A percentile compares a stretch with the other conserved stretches of the same genome.
Conservation (phyloP, 331 rosid species). For the Acacia pycnantha region DNA sequence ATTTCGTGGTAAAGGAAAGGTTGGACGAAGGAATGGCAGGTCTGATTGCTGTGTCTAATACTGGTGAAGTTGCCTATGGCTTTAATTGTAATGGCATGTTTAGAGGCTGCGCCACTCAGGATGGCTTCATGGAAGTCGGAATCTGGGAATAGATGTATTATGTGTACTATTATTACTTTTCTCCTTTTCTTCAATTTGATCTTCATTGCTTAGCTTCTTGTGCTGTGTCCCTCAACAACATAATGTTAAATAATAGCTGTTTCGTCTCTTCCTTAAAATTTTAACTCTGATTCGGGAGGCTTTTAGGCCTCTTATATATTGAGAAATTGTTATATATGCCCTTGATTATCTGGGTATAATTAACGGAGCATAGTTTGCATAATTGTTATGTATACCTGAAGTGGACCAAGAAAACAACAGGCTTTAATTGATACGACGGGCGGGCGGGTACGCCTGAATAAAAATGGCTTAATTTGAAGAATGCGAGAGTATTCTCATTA, state of each 20-base stretch:
- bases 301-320: too few relatives aligned
- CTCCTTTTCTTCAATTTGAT: neutral
- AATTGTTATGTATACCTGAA: neutral
- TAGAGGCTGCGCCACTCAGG: constrained; percentile 75
- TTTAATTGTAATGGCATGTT: constrained; percentile 88
- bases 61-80: constrained; percentile 83
- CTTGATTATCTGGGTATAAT: too few relatives aligned
- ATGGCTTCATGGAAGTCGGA: constrained; percentile 89
- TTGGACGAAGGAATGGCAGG: constrained; percentile 88
- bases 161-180: neutral
- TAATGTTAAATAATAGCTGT: neutral
- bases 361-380: neutral
- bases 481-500: neutral
- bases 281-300: neutral
- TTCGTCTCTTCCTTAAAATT: too few relatives aligned
- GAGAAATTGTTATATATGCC: too few relatives aligned
- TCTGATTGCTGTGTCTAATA: constrained; percentile 72
- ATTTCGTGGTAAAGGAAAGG: constrained; percentile 66
- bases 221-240: neutral
- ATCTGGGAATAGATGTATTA: constrained; percentile 58
- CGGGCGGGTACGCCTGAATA: neutral
- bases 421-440: neutral
- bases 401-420: neutral
- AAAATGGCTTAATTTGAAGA: neutral
- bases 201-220: too few relatives aligned